Conservation (phyloP, 2,329 filamentous ascomycete genomes). For the Lecanosticta acicola region DNA sequence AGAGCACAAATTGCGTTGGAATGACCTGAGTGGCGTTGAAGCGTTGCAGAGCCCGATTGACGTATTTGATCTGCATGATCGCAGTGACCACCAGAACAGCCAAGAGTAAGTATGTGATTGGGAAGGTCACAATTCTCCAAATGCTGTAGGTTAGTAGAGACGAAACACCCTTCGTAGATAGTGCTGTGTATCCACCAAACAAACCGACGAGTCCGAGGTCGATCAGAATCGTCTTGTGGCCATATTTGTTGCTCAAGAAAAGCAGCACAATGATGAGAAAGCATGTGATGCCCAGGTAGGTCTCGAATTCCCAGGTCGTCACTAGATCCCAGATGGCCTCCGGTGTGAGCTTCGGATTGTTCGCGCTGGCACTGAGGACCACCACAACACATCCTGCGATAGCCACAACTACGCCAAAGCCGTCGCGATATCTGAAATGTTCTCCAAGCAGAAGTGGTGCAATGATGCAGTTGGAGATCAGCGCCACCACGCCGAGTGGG, state of each 20-base stretch:
- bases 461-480: slow-evolving; percentile 95
- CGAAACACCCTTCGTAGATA: slow-evolving; percentile 93
- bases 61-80: slow-evolving; percentile 93
- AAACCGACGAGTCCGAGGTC: slow-evolving; percentile 89
- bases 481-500: slow-evolving; percentile 88
- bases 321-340: slow-evolving; percentile 87
- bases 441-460: slow-evolving; percentile 93
- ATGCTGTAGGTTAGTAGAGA: slow-evolving; percentile 90
- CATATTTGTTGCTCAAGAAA: slow-evolving; percentile 76
- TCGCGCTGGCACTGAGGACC: slow-evolving; percentile 81
- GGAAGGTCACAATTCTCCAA: slow-evolving; percentile 82
- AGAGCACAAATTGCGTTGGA: slow-evolving; percentile 93
- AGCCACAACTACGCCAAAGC: slow-evolving; percentile 81
- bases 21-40: slow-evolving; percentile 98
- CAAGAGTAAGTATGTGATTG: slow-evolving; percentile 82
- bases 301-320: slow-evolving; percentile 79
- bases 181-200: slow-evolving; percentile 96
- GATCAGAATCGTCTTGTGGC: slow-evolving; percentile 80
- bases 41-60: slow-evolving; percentile 82
- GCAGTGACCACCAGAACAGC: slow-evolving; percentile 75
- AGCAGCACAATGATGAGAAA: slow-evolving; percentile 69
- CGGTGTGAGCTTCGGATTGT: slow-evolving; percentile 85
- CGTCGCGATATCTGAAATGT: slow-evolving; percentile 75
- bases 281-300: slow-evolving; percentile 75
- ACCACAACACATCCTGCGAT: slow-evolving; percentile 85